Evolutionary conservation across 495 filamentous ascomycete genomes (phyloP), one percentile per base, ranked within the genome.

Genomic region (Parathielavia appendiculata): DNA sequence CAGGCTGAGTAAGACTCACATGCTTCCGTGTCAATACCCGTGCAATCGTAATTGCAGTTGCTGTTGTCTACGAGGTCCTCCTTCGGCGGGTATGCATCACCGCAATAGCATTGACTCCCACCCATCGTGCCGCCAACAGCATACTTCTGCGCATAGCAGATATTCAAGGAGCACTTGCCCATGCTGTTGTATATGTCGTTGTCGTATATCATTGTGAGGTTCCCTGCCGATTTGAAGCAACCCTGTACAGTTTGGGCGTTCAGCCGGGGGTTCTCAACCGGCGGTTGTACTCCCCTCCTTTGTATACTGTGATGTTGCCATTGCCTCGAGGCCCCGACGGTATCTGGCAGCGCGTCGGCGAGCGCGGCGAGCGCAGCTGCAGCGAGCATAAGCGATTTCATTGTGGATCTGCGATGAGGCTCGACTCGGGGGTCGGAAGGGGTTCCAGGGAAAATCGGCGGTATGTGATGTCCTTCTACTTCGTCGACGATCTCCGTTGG

Each of bases 61-160:
- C 58, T 60, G 60, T 83, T 73, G 39, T 75, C 71, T 4, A 81
- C 76, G 57, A 78, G 60, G 45, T 67, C 69, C 6, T 59, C 53
- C 16, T 72, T 62, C 19, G 80, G 74, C 9, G 87, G 87, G 36
- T 86, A 71, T 38, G 66, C 65, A 39, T 79, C 63, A 39, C 87
- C 88, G 64, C 87, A 91, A 54, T 66, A 86, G 68, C 87, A 91
- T 50, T 69, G 43, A 26, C 65, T 60, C 16, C 65, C 62, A 17
- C 58, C 54, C 16, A 16, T 60, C 3, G 57, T 60, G 3, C 61
- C 67, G 2, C 54, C 59, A 1, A 66, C 63, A 0, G 40, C 22
- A n/a, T 62, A 63, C 1, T 63, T 63, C 1, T 44, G 0, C 0
- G 3, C 0, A 0, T 14, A n/a, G 54, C 71, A 74, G 5, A 45